Evolutionary conservation across 2,329 filamentous ascomycete genomes (phyloP), one percentile per base, ranked within the genome.

Genomic region (Verticillium nonalfalfae): DNA sequence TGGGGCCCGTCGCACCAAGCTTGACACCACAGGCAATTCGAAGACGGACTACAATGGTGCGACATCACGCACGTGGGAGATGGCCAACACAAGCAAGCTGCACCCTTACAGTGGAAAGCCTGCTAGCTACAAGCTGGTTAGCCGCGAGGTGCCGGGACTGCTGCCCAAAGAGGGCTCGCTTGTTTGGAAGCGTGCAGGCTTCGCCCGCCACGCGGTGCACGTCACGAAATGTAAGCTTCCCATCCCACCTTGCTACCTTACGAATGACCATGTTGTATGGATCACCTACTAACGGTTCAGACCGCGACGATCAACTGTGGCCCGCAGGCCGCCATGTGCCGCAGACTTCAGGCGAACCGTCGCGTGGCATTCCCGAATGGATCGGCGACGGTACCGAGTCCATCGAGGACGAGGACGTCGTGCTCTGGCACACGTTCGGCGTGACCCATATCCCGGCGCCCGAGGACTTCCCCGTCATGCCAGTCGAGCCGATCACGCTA

Each of bases 381-480:
- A 89, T 95, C 67, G 86, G 85, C 31, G 85, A 92, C 63, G 87
- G 90, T 13, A 78, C 77, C 56, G 85, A 84, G 61, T 83, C 79
- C 33, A 52, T 96, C 66, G 90, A 90, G 60, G 90, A 97, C 91
- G 90, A 87, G 0, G 91, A 97, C 72, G 78, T 97, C 35, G 93
- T 97, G 1, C 83, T 97, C 15, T 97, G 93, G 93, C 93, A 97
- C 76, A 96, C 92, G 0, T 97, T 97, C 70, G 93, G 93, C 39
- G 81, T 97, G 39, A 94, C 90, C 0, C 93, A 97, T 73, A 94
- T 97, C 79, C 93, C 93, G 0, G 80, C 90, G 0, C 92, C 93
- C 0, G 93, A 97, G 72, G 93, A 97, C 74, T 97, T 91, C 79
- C 93, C 93, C 35, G 82, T 97, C 68, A 97, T 97, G 93, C 92